Base-by-base conservation (phyloP, 495 filamentous ascomycete species). In the Podospora pseudocomata region DNA sequence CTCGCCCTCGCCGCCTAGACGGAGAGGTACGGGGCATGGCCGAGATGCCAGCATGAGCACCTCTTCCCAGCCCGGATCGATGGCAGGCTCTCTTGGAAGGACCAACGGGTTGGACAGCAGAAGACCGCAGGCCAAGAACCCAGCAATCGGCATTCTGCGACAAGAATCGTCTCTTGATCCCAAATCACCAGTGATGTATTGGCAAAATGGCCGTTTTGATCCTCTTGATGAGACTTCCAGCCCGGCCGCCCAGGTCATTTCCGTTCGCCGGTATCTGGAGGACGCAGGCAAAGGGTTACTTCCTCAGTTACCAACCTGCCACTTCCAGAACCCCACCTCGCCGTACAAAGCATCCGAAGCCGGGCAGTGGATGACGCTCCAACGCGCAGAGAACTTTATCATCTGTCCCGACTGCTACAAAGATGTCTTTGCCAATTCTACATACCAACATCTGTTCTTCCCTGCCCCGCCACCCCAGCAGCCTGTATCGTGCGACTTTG, bases 321-420 rank as follows among this genome's bases (percentile, higher is more conserved):
- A 73, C 9, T 81, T 80, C 64, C 75, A 66, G 19, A 57, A 72
- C 15, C 71, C 80, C 11, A 39, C 72, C 18, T 20, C 56, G 1
- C 62, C 68, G 27, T 32, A 67, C 3, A 59, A 59, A 11, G 65
- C 66, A 27, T 64, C 72, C 3, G 77, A 76, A 11, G 68, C 73
- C 26, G 67, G 75, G 20, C 78, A 78, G 55, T 84, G 81, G 69
- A 65, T 82, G 3, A 81, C 79, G 0, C 68, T 84, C 1, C 79
- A 78, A 11, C 70, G 75, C 6, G 78, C 78, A 64, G 78, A 81
- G 11, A 80, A 80, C 68, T 82, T 84, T 67, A 71, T 74, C n/a
- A 79, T 84, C 19, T 84, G 82, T 64, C 77, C 80, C 0, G 77
- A 76, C 34, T 84, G 82, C 66, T 83, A 80, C 61, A 69, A 65